Percentiles rank a stretch among this genome's conserved stretches.
These are phyloP conservation scores for Epichloe uncinata DNA, from an alignment of 2,329 filamentous ascomycete species.

Conservation along the genomic window DNA sequence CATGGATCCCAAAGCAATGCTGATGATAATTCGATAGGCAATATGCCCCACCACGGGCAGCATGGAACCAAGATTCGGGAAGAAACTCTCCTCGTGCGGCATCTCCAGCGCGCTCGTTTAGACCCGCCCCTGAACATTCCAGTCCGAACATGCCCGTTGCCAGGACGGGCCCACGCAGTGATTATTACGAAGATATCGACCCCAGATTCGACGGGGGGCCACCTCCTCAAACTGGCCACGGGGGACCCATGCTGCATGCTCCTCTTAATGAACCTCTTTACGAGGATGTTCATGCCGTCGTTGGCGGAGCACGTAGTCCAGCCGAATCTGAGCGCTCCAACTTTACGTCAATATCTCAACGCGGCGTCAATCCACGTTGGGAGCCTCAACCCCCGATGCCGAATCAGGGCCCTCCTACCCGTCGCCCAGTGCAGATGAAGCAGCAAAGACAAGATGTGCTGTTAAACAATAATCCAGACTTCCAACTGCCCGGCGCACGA, in stretches of 20 bases:
- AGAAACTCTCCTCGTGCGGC: constrained; percentile 31
- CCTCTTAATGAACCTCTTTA: constrained; percentile 31
- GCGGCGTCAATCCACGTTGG: constrained; percentile 83
- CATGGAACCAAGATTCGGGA: constrained; percentile 36
- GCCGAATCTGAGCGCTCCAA: constrained; percentile 67
- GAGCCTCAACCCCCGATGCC: constrained; percentile 39
- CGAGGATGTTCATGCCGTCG: constrained; percentile 46
- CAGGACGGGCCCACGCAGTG: constrained; percentile 19
- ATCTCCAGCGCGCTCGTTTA: constrained; percentile 29
- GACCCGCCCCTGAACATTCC: constrained; percentile 22
- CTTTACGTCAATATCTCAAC: constrained; percentile 83
- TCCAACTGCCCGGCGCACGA: constrained; percentile 48
- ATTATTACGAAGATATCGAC: constrained; percentile 90
- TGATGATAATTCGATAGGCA: constrained; percentile 19
- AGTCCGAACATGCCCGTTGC: constrained; percentile 22
- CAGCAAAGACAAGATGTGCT: constrained; percentile 59
- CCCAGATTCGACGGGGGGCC: constrained; percentile 50
- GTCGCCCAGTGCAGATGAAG: constrained; percentile 37
- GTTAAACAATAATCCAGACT: constrained; percentile 81
- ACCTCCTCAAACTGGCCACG: constrained; percentile 26
- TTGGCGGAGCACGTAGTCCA: constrained; percentile 49
- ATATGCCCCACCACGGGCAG: constrained; percentile 42
- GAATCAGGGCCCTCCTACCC: constrained; percentile 28
- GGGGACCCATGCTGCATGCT: constrained; percentile 13
- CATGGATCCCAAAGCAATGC: neutral